phyloP scores from a whole-genome alignment of 257 asterid species.

The Nicotiana tabacum region DNA sequence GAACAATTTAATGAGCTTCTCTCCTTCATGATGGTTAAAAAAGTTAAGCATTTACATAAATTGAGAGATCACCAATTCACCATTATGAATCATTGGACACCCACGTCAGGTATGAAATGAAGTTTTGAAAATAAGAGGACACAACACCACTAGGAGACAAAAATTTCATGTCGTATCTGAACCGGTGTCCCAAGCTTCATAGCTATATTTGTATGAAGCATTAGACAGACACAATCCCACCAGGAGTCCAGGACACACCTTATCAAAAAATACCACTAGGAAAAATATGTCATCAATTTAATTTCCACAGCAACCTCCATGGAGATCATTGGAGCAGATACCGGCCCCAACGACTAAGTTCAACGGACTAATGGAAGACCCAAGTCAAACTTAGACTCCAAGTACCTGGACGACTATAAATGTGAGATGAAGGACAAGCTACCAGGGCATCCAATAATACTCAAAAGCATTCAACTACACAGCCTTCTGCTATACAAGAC shows the following conservation, averaged over 20 bases:
- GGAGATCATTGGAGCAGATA: background rate
- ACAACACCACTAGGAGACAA: background rate
- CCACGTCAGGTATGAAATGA: background rate
- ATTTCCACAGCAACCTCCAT: no score
- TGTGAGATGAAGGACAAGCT: background rate
- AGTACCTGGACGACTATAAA: background rate
- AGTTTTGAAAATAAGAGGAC: background rate
- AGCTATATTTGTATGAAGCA: background rate
- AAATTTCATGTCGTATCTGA: background rate
- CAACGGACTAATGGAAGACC: background rate
- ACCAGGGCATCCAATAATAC: background rate
- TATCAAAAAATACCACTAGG: no score
- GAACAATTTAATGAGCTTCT: background rate
- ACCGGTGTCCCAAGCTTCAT: background rate
- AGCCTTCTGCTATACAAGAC: no score
- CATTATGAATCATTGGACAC: background rate
- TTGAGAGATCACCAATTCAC: background rate
- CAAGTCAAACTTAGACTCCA: background rate
- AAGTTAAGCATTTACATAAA: background rate
- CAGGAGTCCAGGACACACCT: background rate
- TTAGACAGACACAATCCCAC: background rate
- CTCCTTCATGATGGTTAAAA: background rate
- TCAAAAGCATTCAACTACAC: no score
- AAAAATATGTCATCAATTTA: no score
- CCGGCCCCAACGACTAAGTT: background rate